These are phyloP conservation scores for Drosera capensis DNA, from an alignment of 148 eudicot species.

Conservation along the genomic window DNA sequence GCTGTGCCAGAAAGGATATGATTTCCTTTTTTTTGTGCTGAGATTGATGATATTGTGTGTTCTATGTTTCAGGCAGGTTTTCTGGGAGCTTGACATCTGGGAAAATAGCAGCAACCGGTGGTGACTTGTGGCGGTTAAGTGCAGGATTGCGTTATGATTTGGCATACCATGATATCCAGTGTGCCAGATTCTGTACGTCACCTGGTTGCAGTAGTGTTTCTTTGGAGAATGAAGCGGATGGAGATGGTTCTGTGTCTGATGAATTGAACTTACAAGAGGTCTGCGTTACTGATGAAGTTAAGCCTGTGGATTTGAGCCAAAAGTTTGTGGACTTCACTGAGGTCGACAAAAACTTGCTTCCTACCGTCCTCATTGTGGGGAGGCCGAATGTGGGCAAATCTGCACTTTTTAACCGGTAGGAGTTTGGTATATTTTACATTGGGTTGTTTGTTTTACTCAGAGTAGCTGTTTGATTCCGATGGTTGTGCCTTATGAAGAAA, in stretches of 20 bases:
- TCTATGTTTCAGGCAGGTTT: too few species aligned
- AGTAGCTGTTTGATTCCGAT: not conserved
- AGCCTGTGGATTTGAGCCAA: slow-evolving; percentile 8
- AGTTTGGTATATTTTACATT: not conserved
- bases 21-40: too few species aligned
- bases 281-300: slow-evolving; percentile 8
- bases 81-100: too few species aligned
- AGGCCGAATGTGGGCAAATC: slow-evolving; percentile 98
- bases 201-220: not conserved
- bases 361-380: slow-evolving; percentile 65
- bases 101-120: too few species aligned
- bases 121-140: not conserved
- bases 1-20: too few species aligned
- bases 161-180: not conserved
- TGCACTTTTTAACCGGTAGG: slow-evolving; percentile 84
- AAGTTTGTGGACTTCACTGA: slow-evolving; percentile 56
- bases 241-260: not conserved
- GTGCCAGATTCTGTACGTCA: slow-evolving; percentile 7
- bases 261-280: slow-evolving; percentile 8
- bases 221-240: not conserved
- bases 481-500: not conserved
- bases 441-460: not conserved
- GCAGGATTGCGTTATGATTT: not conserved
- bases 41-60: too few species aligned
- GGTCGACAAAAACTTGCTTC: slow-evolving; percentile 61